phyloP scores from a whole-genome alignment of 1,139 yeast species.

The Suhomyces terraborum region DNA sequence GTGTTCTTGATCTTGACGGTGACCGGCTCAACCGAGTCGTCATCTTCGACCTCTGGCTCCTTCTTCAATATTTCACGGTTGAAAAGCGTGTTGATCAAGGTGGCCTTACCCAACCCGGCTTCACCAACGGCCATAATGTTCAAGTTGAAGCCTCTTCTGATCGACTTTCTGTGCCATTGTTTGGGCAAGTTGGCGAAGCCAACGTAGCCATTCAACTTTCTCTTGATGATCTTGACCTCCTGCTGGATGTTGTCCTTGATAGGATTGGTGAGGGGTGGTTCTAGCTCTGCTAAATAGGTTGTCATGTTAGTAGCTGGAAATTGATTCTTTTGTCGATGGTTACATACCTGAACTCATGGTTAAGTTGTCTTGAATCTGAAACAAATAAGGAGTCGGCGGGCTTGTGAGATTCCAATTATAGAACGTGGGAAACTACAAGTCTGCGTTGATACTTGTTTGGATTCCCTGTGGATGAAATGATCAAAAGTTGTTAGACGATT shows the following conservation, averaged over 20 bases:
- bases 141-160: constrained; percentile 90
- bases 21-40: constrained; percentile 15
- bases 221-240: constrained; percentile 64
- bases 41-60: constrained; percentile 22
- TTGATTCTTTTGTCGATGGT: not conserved
- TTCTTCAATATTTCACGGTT: constrained; percentile 64
- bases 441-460: not conserved
- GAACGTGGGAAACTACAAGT: not conserved
- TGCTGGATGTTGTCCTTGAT: constrained; percentile 25
- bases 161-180: constrained; percentile 97
- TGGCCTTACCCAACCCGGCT: constrained; percentile 91
- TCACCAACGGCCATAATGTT: constrained; percentile 91
- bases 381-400: constrained; percentile 5
- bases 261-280: constrained; percentile 12
- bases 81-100: constrained; percentile 88
- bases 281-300: constrained; percentile 15
- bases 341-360: constrained; percentile 14
- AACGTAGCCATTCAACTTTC: constrained; percentile 87
- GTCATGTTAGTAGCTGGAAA: constrained; percentile 13
- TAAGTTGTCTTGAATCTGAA: constrained; percentile 6
- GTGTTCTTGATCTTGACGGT: constrained; percentile 67
- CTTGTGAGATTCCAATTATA: constrained; percentile 4
- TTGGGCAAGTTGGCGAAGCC: constrained; percentile 98
- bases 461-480: not conserved
- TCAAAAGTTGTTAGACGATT: not conserved